phyloP scores from a whole-genome alignment of 2,329 filamentous ascomycete genomes.

The Fusarium ambrosium region DNA sequence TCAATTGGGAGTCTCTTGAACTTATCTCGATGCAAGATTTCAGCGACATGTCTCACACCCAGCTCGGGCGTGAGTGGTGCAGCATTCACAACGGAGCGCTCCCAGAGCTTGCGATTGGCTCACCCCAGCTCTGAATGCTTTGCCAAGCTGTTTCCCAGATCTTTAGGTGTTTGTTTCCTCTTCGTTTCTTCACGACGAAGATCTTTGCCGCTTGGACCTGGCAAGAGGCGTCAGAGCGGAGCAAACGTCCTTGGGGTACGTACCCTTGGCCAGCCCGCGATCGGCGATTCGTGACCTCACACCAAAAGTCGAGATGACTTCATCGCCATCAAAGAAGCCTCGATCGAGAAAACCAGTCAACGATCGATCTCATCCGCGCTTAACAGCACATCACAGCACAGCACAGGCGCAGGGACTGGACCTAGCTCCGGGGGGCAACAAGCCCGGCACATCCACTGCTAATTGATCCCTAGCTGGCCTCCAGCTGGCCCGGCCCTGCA shows the following conservation, averaged over 20 bases:
- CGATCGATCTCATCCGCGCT: constrained; percentile 26
- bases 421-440: not conserved
- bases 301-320: constrained; percentile 43
- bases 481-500: constrained; percentile 15
- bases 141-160: constrained; percentile 8
- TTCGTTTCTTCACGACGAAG: not conserved
- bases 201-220: constrained; percentile 10
- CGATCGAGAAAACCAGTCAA: constrained; percentile 39
- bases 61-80: not conserved
- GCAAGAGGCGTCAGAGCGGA: constrained; percentile 35
- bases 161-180: not conserved
- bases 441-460: constrained; percentile 8
- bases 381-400: not conserved
- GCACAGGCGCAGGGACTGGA: not conserved
- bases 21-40: constrained; percentile 18
- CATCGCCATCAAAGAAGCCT: constrained; percentile 32
- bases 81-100: not conserved
- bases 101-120: not conserved
- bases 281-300: constrained; percentile 37
- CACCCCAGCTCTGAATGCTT: not conserved
- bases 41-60: constrained; percentile 4
- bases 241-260: constrained; percentile 27
- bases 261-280: constrained; percentile 21
- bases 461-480: not conserved
- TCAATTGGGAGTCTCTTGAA: not conserved